Percentiles rank a stretch among this genome's conserved stretches.
Evolutionary conservation across 2,329 filamentous ascomycete genomes (phyloP).

Genomic region (Teratosphaeriaceae sp.): DNA sequence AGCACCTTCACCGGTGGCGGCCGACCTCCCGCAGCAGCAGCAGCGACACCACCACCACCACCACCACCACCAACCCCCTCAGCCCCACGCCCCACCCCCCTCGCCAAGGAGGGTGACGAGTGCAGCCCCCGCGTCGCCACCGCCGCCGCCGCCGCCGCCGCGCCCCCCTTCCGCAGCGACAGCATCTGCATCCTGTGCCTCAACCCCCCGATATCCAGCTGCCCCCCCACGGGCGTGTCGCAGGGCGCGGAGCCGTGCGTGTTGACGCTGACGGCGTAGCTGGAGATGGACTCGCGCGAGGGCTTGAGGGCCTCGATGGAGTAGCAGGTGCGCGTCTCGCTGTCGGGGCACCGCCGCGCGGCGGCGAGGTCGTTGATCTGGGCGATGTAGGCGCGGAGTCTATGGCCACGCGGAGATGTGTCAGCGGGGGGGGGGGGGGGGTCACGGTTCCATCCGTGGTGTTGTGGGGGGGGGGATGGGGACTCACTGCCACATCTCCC

Average conservation of each 20-base stretch:
- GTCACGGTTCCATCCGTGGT: too few relatives aligned
- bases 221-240: constrained; percentile 14
- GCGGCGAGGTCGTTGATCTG: constrained; percentile 18
- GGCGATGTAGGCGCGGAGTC: constrained; percentile 19
- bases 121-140: too few relatives aligned
- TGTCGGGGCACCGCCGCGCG: constrained; percentile 11
- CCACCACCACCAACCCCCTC: too few relatives aligned
- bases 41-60: too few relatives aligned
- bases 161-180: constrained; percentile 20
- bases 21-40: too few relatives aligned
- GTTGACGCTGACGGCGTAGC: constrained; percentile 20
- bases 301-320: constrained; percentile 17
- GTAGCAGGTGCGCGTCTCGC: constrained; percentile 14
- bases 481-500: constrained; percentile 24
- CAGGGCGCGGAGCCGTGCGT: constrained; percentile 22
- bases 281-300: constrained; percentile 14
- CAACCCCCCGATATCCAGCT: constrained; percentile 19
- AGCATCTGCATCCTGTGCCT: constrained; percentile 17
- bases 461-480: too few relatives aligned
- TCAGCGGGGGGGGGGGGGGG: too few relatives aligned
- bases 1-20: too few relatives aligned
- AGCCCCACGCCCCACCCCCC: too few relatives aligned
- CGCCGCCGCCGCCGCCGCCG: too few relatives aligned
- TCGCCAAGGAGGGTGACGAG: too few relatives aligned
- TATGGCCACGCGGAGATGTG: too few relatives aligned